phyloP scores from a whole-genome alignment of 306 rosid genomes.

The Trifolium pratense region DNA sequence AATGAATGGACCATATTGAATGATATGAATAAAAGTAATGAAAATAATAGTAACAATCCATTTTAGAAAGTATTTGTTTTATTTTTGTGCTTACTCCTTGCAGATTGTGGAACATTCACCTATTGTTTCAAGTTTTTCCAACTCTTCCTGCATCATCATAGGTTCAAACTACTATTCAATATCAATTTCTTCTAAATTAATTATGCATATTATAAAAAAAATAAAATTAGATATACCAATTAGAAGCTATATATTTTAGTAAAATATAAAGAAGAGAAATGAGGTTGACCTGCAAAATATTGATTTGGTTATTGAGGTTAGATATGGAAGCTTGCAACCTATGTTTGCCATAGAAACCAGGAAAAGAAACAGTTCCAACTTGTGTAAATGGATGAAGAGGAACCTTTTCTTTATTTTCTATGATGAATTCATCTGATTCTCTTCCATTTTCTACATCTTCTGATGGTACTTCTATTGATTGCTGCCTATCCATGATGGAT shows the following conservation, averaged over 20 bases:
- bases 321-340: constrained; percentile 75
- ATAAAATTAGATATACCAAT: neutral
- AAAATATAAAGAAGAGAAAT: neutral
- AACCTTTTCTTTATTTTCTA: constrained; percentile 31
- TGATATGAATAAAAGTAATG: neutral
- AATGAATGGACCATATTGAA: neutral
- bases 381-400: constrained; percentile 12
- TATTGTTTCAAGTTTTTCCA: constrained; percentile 61
- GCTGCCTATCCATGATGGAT: constrained; percentile 37
- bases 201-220: no score
- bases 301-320: constrained; percentile 72
- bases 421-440: constrained; percentile 15
- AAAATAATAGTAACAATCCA: no score
- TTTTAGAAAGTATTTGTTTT: no score
- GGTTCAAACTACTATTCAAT: neutral
- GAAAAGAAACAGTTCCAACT: constrained; percentile 37
- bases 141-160: constrained; percentile 67
- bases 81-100: constrained; percentile 61
- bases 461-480: constrained; percentile 4
- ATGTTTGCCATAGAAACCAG: constrained; percentile 74
- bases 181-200: constrained; percentile 17
- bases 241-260: neutral
- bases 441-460: constrained; percentile 39
- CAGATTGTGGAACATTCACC: constrained; percentile 74
- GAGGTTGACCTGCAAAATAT: constrained; percentile 58